These are phyloP conservation scores for Poteriospumella lacustris DNA, from an alignment of 108 stramenopile genomes.

Conservation along the genomic window DNA sequence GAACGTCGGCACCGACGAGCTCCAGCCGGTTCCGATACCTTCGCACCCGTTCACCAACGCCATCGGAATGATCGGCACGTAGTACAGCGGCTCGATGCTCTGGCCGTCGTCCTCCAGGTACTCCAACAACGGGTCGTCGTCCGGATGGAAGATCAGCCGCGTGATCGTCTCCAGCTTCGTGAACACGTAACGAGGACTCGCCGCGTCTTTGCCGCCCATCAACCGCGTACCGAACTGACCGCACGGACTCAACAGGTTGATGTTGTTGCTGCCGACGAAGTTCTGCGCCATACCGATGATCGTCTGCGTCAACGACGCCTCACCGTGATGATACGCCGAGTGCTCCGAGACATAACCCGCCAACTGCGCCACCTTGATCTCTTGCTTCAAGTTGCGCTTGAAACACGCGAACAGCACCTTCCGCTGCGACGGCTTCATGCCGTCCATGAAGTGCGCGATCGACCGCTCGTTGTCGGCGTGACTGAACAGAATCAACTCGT, in stretches of 20 bases:
- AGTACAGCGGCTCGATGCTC: conserved; percentile 88
- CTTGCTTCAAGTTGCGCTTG: conserved; percentile 92
- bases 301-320: conserved; percentile 81
- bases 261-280: conserved; percentile 91
- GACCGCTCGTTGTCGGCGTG: conserved; percentile 84
- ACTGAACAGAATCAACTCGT: conserved; percentile 92
- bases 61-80: conserved; percentile 78
- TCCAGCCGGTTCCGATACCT: conserved; percentile 94
- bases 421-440: conserved; percentile 96
- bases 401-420: conserved; percentile 97
- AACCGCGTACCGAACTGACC: conserved; percentile 97
- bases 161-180: conserved; percentile 86
- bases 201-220: conserved; percentile 89
- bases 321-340: conserved; percentile 98
- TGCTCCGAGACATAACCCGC: conserved; percentile 81
- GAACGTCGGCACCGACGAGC: conserved; percentile 75
- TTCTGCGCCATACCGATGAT: conserved; percentile 95
- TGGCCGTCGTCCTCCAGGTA: conserved; percentile 93
- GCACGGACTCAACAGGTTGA: conserved; percentile 83
- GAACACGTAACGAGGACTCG: conserved; percentile 96
- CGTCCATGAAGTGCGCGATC: conserved; percentile 89
- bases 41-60: conserved; percentile 76
- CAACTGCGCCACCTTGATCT: conserved; percentile 82
- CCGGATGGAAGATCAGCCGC: conserved; percentile 88
- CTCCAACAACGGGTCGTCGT: conserved; percentile 87